A percentile compares a stretch with the other conserved stretches of the same genome.
phyloP scores from a whole-genome alignment of 2,329 filamentous ascomycete species.

The Colletotrichum theobromicola region DNA sequence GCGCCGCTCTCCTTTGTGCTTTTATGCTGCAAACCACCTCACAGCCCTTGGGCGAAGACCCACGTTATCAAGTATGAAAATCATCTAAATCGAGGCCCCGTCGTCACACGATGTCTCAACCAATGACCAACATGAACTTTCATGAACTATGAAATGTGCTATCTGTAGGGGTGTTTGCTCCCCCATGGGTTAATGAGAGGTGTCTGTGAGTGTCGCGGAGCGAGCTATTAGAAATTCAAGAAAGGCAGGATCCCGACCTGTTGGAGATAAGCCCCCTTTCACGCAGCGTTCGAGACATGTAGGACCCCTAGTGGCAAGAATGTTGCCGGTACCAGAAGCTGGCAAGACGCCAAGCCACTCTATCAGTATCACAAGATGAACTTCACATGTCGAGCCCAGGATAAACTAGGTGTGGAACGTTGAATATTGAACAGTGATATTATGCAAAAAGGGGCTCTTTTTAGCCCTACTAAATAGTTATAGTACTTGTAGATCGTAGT shows the following conservation, averaged over 20 bases:
- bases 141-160: neutral
- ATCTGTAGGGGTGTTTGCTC: too few species aligned
- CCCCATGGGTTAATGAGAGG: too few species aligned
- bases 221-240: neutral
- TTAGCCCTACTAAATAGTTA: neutral
- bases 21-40: neutral
- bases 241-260: too few species aligned
- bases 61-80: neutral
- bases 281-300: neutral
- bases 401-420: neutral
- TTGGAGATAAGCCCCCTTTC: neutral
- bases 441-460: constrained; percentile 4
- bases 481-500: constrained; percentile 1
- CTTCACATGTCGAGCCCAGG: neutral
- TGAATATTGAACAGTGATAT: neutral
- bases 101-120: neutral
- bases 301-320: too few species aligned
- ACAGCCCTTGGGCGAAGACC: neutral
- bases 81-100: neutral
- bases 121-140: neutral
- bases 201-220: neutral
- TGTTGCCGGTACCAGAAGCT: neutral
- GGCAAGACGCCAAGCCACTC: neutral
- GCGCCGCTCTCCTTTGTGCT: neutral
- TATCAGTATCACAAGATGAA: neutral